Evolutionary conservation across 2,329 filamentous ascomycete genomes (phyloP).

Genomic region (Alternaria panax): DNA sequence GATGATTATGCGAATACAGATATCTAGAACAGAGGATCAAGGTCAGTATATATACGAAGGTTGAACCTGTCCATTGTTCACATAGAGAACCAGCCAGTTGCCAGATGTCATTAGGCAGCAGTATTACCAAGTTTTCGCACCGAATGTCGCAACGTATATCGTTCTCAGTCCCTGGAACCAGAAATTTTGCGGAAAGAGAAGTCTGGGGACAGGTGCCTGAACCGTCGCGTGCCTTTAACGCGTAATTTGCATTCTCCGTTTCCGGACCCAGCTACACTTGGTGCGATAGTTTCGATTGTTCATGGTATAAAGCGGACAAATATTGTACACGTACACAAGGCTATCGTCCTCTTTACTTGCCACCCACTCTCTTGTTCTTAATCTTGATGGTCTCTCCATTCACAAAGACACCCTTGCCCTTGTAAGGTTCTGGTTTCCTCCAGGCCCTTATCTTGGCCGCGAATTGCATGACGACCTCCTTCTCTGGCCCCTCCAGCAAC

Average conservation of each 20-base stretch:
- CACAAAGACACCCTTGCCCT: constrained; percentile 98
- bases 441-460: constrained; percentile 87
- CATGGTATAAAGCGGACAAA: constrained; percentile 5
- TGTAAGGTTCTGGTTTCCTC: constrained; percentile 95
- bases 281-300: neutral
- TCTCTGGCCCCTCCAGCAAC: constrained; percentile 85
- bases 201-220: neutral
- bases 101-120: neutral
- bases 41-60: neutral
- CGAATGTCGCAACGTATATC: too few species aligned
- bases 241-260: neutral
- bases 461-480: constrained; percentile 87
- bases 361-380: constrained; percentile 79
- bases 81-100: neutral
- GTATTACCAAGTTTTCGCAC: neutral
- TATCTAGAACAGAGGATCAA: neutral
- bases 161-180: neutral
- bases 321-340: constrained; percentile 24
- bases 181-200: neutral
- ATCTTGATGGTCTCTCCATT: constrained; percentile 97
- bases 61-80: neutral
- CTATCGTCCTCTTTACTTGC: constrained; percentile 46
- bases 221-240: neutral
- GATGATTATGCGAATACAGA: neutral
- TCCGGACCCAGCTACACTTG: neutral